Conservation (phyloP, 2,329 filamentous ascomycete genomes). For the Tricladium varicosporioides region DNA sequence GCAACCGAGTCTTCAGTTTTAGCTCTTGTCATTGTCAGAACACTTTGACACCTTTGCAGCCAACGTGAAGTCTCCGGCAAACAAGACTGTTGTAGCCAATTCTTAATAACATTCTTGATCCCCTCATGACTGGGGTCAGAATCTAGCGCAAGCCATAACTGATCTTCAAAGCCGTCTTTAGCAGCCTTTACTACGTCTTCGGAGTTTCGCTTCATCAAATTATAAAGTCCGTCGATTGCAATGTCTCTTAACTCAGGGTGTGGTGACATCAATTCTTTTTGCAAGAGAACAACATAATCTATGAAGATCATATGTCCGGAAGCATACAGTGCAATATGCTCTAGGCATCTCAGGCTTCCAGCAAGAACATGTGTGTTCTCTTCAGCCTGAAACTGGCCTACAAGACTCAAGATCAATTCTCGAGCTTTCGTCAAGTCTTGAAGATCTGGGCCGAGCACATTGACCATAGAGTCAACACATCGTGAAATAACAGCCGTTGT, state of each 20-base stretch:
- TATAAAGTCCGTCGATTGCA: constrained; percentile 85
- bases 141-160: constrained; percentile 88
- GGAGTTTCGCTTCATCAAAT: constrained; percentile 90
- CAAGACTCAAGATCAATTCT: constrained; percentile 84
- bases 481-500: constrained; percentile 81
- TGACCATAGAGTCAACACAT: constrained; percentile 93
- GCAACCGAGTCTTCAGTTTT: constrained; percentile 54
- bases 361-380: constrained; percentile 67
- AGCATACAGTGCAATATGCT: constrained; percentile 90
- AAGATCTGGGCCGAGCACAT: constrained; percentile 90
- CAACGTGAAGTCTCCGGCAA: constrained; percentile 77
- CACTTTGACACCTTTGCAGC: constrained; percentile 84
- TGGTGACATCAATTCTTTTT: constrained; percentile 71
- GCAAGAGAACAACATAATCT: constrained; percentile 79
- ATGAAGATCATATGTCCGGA: constrained; percentile 81
- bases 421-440: constrained; percentile 91
- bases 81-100: constrained; percentile 91
- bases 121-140: constrained; percentile 71
- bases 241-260: constrained; percentile 70
- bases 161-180: constrained; percentile 78
- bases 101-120: constrained; percentile 82
- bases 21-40: constrained; percentile 81
- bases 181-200: constrained; percentile 77
- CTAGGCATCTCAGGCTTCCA: constrained; percentile 78
- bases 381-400: constrained; percentile 78